Percentiles rank a stretch among this genome's conserved stretches.
These are phyloP conservation scores for Clonostachys byssicola DNA, from an alignment of 2,329 filamentous ascomycete genomes.

Conservation along the genomic window DNA sequence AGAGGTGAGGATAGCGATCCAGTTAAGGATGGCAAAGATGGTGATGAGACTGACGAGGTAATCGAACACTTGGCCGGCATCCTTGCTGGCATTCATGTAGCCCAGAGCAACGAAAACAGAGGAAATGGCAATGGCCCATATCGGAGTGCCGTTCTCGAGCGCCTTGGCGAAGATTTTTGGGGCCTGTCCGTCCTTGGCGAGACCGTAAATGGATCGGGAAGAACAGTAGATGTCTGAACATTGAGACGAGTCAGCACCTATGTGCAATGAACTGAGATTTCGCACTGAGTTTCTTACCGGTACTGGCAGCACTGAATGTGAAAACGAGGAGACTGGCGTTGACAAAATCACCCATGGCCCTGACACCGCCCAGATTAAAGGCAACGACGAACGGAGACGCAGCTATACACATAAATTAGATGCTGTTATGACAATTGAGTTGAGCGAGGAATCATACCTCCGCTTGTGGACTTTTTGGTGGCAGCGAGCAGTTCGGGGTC, in stretches of 20 bases:
- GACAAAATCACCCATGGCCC: constrained; percentile 10
- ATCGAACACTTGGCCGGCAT: constrained; percentile 27
- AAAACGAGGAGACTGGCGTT: constrained; percentile 15
- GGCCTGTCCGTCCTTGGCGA: constrained; percentile 33
- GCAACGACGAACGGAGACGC: constrained; percentile 17
- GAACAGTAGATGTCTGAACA: constrained; percentile 50
- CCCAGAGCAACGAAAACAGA: constrained; percentile 28
- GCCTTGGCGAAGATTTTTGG: constrained; percentile 25
- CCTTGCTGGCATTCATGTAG: constrained; percentile 31
- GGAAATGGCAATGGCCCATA: constrained; percentile 27
- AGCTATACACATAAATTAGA: too few relatives aligned
- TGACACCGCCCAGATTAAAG: constrained; percentile 9
- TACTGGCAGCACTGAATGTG: constrained; percentile 34
- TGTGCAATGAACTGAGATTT: too few relatives aligned
- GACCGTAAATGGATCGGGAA: constrained; percentile 40
- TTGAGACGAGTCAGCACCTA: too few relatives aligned
- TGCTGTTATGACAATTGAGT: too few relatives aligned
- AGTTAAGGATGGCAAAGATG: constrained; percentile 37
- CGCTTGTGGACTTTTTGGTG: constrained; percentile 9
- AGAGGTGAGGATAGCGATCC: constrained; percentile 31
- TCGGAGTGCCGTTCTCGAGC: constrained; percentile 29
- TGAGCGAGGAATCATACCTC: background rate
- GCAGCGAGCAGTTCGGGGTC: constrained; percentile 19
- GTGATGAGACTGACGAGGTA: constrained; percentile 38
- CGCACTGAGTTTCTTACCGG: too few relatives aligned